A percentile compares a stretch with the other conserved stretches of the same genome.
These are phyloP conservation scores for Casuarina glauca DNA, from an alignment of 306 rosid genomes.

Conservation along the genomic window DNA sequence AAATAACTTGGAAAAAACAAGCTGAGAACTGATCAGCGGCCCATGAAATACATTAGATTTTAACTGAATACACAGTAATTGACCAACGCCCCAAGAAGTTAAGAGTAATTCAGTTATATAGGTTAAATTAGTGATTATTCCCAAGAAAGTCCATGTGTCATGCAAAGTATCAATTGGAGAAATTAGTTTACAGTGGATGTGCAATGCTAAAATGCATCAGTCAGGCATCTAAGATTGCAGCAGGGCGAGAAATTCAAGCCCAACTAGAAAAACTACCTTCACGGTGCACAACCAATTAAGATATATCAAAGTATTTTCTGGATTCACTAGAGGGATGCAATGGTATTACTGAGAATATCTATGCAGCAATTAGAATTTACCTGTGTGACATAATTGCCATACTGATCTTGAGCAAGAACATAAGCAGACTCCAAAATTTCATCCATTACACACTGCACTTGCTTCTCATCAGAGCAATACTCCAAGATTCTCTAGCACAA, in stretches of 20 bases:
- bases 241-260: neutral
- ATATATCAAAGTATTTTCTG: neutral
- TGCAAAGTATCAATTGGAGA: too few relatives aligned
- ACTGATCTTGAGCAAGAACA: conserved; percentile 67
- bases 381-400: conserved; percentile 76
- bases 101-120: neutral
- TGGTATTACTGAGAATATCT: neutral
- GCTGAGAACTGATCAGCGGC: neutral
- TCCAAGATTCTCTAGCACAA: conserved; percentile 61
- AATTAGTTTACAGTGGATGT: too few relatives aligned
- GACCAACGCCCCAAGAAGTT: neutral
- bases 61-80: neutral
- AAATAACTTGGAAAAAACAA: conserved; percentile 1
- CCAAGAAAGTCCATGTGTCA: too few relatives aligned
- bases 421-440: conserved; percentile 62
- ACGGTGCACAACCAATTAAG: neutral
- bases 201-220: too few relatives aligned
- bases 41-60: too few relatives aligned
- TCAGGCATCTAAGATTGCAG: neutral
- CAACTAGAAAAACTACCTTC: neutral
- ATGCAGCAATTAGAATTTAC: conserved; percentile 28
- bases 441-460: conserved; percentile 47
- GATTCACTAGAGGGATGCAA: neutral
- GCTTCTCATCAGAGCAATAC: conserved; percentile 59
- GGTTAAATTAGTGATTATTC: too few relatives aligned